Evolutionary conservation across 768 basidiomycete genomes (phyloP).

Genomic region (Pilatotrama ljubarskyi): DNA sequence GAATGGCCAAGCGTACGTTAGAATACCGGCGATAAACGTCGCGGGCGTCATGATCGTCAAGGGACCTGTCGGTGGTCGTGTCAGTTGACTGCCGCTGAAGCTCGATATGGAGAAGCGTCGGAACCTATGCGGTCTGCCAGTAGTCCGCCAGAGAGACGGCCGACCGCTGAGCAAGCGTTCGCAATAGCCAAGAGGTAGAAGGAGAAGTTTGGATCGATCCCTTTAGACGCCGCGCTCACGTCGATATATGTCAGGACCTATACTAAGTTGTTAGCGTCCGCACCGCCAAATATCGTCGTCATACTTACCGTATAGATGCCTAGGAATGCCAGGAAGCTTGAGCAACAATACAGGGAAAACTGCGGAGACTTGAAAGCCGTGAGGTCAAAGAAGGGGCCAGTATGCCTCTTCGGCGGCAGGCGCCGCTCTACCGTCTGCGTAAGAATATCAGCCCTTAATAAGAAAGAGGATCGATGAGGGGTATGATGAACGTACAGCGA

Average conservation of each 20-base stretch:
- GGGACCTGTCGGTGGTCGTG: conserved; percentile 43
- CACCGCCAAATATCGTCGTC: background rate
- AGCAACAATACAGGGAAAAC: conserved; percentile 58
- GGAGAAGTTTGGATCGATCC: conserved; percentile 49
- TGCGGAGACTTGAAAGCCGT: conserved; percentile 49
- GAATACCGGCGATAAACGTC: conserved; percentile 51
- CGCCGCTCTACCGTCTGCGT: conserved; percentile 39
- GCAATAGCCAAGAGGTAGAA: conserved; percentile 70
- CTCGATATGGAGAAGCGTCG: conserved; percentile 6
- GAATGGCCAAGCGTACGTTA: conserved; percentile 76
- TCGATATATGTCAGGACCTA: conserved; percentile 70
- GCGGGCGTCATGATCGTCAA: conserved; percentile 72
- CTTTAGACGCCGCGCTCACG: conserved; percentile 51
- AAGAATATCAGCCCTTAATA: conserved; percentile 24
- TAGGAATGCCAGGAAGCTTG: conserved; percentile 58
- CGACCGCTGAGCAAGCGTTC: conserved; percentile 65
- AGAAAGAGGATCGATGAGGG: background rate
- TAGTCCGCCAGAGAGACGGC: conserved; percentile 55
- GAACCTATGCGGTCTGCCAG: conserved; percentile 56
- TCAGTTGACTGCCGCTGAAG: background rate
- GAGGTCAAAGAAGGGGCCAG: conserved; percentile 65
- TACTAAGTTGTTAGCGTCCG: background rate
- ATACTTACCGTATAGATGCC: conserved; percentile 62
- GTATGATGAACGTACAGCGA: conserved; percentile 21
- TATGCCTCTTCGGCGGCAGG: conserved; percentile 51